Evolutionary conservation across 73 alveolate species (phyloP).

Genomic region (Paramecium pentaurelia): DNA sequence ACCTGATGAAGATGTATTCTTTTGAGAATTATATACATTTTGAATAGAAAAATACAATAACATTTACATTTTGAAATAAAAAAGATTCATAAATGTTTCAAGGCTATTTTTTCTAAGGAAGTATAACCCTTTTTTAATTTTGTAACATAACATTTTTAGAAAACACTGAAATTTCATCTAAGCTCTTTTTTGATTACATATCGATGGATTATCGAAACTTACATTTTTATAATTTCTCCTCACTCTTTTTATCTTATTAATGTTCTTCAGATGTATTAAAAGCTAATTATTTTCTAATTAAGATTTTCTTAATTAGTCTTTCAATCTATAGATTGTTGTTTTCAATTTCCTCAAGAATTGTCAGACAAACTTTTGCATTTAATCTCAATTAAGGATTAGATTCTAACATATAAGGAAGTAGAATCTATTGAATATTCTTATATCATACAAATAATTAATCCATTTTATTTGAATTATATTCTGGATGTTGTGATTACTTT

Average conservation of each 20-base stretch:
- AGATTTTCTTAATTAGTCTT: not conserved
- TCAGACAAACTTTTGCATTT: not conserved
- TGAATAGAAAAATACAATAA: not conserved
- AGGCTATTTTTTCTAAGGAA: not conserved
- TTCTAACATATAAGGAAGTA: not conserved
- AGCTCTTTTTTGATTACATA: not conserved
- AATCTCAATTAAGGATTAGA: not conserved
- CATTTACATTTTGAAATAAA: not conserved
- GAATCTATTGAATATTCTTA: not conserved
- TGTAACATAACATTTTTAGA: not conserved
- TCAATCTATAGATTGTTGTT: not conserved
- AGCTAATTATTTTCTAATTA: not conserved
- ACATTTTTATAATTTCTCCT: not conserved
- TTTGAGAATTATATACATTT: not conserved
- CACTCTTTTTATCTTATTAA: not conserved
- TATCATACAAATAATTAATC: not conserved
- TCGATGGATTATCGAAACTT: not conserved
- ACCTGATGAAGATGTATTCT: conserved; percentile 8
- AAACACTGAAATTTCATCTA: not conserved
- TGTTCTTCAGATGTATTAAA: not conserved
- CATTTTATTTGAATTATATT: conserved; percentile 14
- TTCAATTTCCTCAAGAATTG: not conserved
- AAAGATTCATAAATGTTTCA: not conserved
- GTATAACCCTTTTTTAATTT: not conserved
- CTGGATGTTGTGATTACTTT: conserved; percentile 10